phyloP scores from a whole-genome alignment of 768 basidiomycete genomes.

The Steccherinum ochraceum region DNA sequence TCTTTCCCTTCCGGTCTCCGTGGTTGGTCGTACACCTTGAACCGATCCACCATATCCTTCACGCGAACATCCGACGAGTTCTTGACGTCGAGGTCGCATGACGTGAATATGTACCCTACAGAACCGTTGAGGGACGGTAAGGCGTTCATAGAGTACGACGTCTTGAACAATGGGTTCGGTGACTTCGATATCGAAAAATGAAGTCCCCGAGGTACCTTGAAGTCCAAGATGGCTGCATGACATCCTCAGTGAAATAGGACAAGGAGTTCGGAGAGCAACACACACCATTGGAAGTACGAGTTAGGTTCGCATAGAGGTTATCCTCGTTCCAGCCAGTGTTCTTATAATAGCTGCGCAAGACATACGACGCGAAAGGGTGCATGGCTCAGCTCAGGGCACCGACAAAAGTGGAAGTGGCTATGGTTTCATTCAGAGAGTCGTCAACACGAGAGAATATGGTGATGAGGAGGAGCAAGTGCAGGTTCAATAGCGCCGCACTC shows the following conservation, averaged over 20 bases:
- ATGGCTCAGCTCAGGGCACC: constrained; percentile 31
- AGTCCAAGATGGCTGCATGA: constrained; percentile 79
- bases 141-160: constrained; percentile 88
- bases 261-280: constrained; percentile 3
- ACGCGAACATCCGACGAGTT: constrained; percentile 68
- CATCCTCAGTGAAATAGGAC: constrained; percentile 8
- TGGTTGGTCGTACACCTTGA: constrained; percentile 79
- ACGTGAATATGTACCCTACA: constrained; percentile 89
- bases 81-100: constrained; percentile 71
- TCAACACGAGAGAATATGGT: background rate
- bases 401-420: background rate
- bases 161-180: constrained; percentile 83
- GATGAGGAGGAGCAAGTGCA: background rate
- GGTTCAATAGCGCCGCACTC: background rate
- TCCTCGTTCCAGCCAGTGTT: constrained; percentile 98
- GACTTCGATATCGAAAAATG: constrained; percentile 82
- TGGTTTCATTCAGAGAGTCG: background rate
- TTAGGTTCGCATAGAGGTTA: constrained; percentile 86
- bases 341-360: constrained; percentile 83
- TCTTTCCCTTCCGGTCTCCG: constrained; percentile 69
- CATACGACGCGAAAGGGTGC: constrained; percentile 86
- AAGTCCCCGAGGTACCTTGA: constrained; percentile 75
- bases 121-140: constrained; percentile 91
- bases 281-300: constrained; percentile 81
- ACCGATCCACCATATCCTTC: constrained; percentile 87